phyloP scores from a whole-genome alignment of 768 basidiomycete species.

The Boletellus emodensis region DNA sequence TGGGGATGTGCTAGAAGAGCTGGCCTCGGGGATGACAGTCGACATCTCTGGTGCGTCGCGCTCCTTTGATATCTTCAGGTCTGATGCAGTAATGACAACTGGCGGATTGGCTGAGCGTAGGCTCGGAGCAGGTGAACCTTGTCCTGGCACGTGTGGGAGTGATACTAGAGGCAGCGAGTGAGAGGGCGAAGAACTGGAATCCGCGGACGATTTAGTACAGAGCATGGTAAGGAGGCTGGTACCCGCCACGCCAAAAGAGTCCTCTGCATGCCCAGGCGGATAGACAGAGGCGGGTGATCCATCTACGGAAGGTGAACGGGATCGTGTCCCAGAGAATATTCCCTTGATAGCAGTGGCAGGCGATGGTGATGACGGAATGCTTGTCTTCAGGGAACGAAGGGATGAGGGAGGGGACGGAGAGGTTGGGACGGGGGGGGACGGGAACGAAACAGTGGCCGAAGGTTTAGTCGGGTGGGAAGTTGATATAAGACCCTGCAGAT shows the following conservation, averaged over 20 bases:
- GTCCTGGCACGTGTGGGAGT: constrained; percentile 8
- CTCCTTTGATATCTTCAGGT: constrained; percentile 39
- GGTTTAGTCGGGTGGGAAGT: constrained; percentile 19
- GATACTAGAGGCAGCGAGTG: constrained; percentile 32
- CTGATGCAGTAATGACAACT: constrained; percentile 23
- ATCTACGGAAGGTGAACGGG: constrained; percentile 36
- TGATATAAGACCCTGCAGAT: constrained; percentile 55
- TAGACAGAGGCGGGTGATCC: constrained; percentile 34
- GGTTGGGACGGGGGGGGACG: constrained; percentile 18
- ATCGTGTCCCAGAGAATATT: constrained; percentile 21
- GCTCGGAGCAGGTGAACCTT: constrained; percentile 25
- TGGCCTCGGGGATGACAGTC: constrained; percentile 7
- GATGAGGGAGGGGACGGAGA: constrained; percentile 29
- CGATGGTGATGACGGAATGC: constrained; percentile 15
- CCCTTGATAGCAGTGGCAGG: constrained; percentile 18
- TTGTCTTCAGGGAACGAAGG: constrained; percentile 24
- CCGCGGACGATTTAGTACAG: constrained; percentile 37
- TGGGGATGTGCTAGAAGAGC: constrained; percentile 29
- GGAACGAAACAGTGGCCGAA: constrained; percentile 6
- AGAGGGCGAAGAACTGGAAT: constrained; percentile 22
- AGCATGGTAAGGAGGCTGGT: constrained; percentile 52
- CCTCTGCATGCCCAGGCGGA: constrained; percentile 42
- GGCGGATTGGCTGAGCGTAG: constrained; percentile 21
- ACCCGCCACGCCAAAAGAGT: constrained; percentile 56
- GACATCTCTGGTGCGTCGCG: constrained; percentile 27